A percentile compares a stretch with the other conserved stretches of the same genome.
These are phyloP conservation scores for Marasmius oreades DNA, from an alignment of 1,284 basidiomycete genomes.

Conservation along the genomic window DNA sequence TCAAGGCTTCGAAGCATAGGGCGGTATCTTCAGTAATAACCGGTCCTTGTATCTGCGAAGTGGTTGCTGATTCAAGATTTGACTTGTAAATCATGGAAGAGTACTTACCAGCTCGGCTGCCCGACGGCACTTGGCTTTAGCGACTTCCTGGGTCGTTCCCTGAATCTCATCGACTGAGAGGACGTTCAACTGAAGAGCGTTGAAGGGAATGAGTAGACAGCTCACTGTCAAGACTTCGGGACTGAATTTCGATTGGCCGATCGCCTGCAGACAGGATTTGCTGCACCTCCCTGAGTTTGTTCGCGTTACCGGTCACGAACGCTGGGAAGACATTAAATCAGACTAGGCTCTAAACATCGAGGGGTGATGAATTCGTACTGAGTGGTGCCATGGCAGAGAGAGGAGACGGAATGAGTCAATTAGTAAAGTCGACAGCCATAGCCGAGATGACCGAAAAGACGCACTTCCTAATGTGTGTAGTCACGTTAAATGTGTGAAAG, in stretches of 20 bases:
- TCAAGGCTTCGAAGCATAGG: slow-evolving; percentile 85
- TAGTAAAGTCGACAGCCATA: background rate
- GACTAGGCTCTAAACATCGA: background rate
- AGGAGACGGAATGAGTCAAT: background rate
- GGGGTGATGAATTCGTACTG: background rate
- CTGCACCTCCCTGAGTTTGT: slow-evolving; percentile 90
- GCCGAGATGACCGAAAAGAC: too few species aligned
- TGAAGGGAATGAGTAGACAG: slow-evolving; percentile 18
- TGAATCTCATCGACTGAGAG: slow-evolving; percentile 64
- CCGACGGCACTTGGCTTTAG: slow-evolving; percentile 80
- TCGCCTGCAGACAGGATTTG: slow-evolving; percentile 63
- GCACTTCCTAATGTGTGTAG: too few species aligned
- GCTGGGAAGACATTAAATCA: slow-evolving; percentile 39
- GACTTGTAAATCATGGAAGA: background rate
- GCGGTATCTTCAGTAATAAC: slow-evolving; percentile 98
- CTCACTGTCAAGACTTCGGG: slow-evolving; percentile 68
- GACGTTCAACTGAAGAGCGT: slow-evolving; percentile 6
- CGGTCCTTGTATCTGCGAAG: slow-evolving; percentile 67
- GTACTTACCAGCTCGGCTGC: slow-evolving; percentile 75
- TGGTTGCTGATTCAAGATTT: slow-evolving; percentile 5
- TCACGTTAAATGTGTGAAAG: background rate
- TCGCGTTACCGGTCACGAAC: slow-evolving; percentile 93
- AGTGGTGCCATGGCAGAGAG: background rate
- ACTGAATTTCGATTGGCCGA: slow-evolving; percentile 61
- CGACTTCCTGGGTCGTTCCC: slow-evolving; percentile 90